Base-by-base conservation (phyloP, 192 early-diverging fungal species). In the Linderina pennispora region DNA sequence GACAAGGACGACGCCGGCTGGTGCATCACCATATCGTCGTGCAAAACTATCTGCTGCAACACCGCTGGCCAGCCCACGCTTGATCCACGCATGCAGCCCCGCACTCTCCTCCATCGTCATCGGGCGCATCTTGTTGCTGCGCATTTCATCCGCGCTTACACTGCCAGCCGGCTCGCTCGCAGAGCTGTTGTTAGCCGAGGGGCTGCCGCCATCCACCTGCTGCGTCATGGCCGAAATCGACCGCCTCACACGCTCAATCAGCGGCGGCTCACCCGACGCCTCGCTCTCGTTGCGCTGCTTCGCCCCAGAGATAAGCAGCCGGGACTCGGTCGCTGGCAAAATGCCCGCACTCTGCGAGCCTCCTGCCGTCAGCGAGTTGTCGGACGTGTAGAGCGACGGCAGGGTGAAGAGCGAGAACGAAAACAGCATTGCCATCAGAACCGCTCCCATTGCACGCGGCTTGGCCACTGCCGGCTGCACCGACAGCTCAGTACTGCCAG, bases 401-500 rank as follows among this genome's bases (percentile, higher is more conserved):
- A 92, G 55, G 36, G 85, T 80, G 32, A 93, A 81, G 50, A 90
- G 37, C 24, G 86, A 84, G 59, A 92, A 87, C 31, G 90, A 92
- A 49, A 92, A 88, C 21, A 92, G 55, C 36, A 89, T 71, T 8
- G 84, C 83, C 89, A 89, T 74, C 14, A 70, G 44, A 14, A 70
- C 23, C 4, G 59, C 55, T 2, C 66, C 55, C 1, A 57, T 59
- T 9, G 56, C 36, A 11, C 48, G 55, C 34, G 57, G 65, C 42
- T 43, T 52, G 16, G 4, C n/a, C n/a, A n/a, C n/a, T n/a, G n/a
- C n/a, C n/a, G n/a, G n/a, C n/a, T n/a, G n/a, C n/a, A n/a, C n/a
- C n/a, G n/a, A n/a, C n/a, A n/a, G n/a, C n/a, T n/a, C n/a, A n/a
- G n/a, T n/a, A n/a, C n/a, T n/a, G n/a, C n/a, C n/a, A n/a, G n/a